Percentiles rank a stretch among this genome's conserved stretches.
These are phyloP conservation scores for Hymenoscyphus fraxineus DNA, from an alignment of 2,329 filamentous ascomycete species.

Conservation along the genomic window DNA sequence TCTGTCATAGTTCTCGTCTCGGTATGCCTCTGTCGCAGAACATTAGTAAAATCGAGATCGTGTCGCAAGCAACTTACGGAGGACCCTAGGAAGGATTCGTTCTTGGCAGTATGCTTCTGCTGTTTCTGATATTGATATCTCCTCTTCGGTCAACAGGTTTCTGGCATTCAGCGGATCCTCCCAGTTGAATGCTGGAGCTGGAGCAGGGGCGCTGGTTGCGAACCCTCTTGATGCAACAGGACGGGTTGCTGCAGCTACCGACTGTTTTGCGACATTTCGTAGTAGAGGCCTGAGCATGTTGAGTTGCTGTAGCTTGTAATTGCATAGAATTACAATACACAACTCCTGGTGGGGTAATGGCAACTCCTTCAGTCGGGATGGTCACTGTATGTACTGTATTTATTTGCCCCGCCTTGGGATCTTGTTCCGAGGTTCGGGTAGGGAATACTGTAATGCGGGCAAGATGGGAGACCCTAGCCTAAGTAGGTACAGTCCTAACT, in stretches of 20 bases:
- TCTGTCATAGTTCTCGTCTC: slow-evolving; percentile 81
- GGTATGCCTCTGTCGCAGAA: slow-evolving; percentile 66
- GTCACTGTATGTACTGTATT: not conserved
- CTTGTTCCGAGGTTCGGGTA: slow-evolving; percentile 2
- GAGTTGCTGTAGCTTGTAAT: not conserved
- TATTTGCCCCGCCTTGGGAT: not conserved
- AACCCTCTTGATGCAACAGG: slow-evolving; percentile 25
- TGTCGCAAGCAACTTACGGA: slow-evolving; percentile 56
- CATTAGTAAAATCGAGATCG: slow-evolving; percentile 11
- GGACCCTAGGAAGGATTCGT: slow-evolving; percentile 74
- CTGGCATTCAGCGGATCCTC: slow-evolving; percentile 77
- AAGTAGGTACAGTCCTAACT: too few relatives aligned
- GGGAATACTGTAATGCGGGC: not conserved
- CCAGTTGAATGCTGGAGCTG: slow-evolving; percentile 68
- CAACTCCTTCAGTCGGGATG: not conserved
- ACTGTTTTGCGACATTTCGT: slow-evolving; percentile 25
- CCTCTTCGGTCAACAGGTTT: slow-evolving; percentile 81
- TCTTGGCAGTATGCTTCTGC: slow-evolving; percentile 95
- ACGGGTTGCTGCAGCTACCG: slow-evolving; percentile 21
- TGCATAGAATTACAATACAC: not conserved
- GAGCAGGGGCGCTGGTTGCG: slow-evolving; percentile 27
- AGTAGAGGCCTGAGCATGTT: slow-evolving; percentile 33
- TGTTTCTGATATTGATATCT: slow-evolving; percentile 83
- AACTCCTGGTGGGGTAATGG: not conserved
- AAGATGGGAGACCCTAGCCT: not conserved